A percentile compares a stretch with the other conserved stretches of the same genome.
Evolutionary conservation across 2,329 filamentous ascomycete species (phyloP).

Genomic region (Trematosphaeria pertusa): DNA sequence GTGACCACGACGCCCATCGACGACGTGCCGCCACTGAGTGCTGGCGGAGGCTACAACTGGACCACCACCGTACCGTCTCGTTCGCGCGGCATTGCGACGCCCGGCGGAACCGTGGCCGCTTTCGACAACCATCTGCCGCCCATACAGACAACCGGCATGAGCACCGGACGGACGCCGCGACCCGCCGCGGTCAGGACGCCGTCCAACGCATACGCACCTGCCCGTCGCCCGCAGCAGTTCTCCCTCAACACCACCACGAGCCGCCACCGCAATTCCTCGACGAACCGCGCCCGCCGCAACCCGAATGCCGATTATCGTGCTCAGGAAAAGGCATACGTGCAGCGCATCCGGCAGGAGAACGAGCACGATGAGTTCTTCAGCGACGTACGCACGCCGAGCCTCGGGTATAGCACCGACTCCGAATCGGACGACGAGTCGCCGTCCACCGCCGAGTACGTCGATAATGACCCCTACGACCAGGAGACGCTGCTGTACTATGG

Average conservation of each 20-base stretch:
- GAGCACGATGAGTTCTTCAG: conserved; percentile 72
- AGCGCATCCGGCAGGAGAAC: conserved; percentile 84
- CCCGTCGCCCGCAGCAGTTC: conserved; percentile 57
- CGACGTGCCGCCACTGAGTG: conserved; percentile 42
- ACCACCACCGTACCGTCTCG: conserved; percentile 28
- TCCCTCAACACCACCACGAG: conserved; percentile 51
- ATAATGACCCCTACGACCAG: conserved; percentile 84
- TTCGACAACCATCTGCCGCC: conserved; percentile 32
- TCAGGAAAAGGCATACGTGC: conserved; percentile 94
- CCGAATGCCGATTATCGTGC: conserved; percentile 77
- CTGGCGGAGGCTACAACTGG: conserved; percentile 34
- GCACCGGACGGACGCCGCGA: conserved; percentile 34
- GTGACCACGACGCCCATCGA: conserved; percentile 40
- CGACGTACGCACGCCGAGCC: conserved; percentile 72
- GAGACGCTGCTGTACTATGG: conserved; percentile 93
- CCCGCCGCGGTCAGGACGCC: conserved; percentile 55
- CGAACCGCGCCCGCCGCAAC: conserved; percentile 64
- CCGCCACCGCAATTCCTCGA: conserved; percentile 64
- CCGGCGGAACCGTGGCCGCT: conserved; percentile 34
- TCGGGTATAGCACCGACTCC: conserved; percentile 74
- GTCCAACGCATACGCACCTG: conserved; percentile 58
- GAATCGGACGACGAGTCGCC: conserved; percentile 92
- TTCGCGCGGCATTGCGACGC: conserved; percentile 25
- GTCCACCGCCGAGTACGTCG: conserved; percentile 80
- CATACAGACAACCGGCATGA: conserved; percentile 32